Evolutionary conservation across 2,329 filamentous ascomycete genomes (phyloP).

Genomic region (Fusarium sp.): DNA sequence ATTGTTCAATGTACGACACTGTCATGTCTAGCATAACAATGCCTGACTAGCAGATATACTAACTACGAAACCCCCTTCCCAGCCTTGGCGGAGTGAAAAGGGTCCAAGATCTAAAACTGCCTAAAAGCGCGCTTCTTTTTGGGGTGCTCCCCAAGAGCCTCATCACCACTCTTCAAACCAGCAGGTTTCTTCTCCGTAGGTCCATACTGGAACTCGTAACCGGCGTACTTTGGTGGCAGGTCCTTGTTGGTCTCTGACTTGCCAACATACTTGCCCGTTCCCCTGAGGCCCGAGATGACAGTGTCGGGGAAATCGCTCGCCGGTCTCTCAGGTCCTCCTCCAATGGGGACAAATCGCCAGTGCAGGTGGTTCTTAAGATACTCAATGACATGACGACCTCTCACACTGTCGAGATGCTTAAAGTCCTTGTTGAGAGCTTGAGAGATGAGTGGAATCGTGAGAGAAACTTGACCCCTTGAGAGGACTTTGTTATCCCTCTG

Average conservation of each 20-base stretch:
- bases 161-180: not conserved
- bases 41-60: not conserved
- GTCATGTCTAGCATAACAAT: not conserved
- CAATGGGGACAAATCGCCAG: constrained; percentile 11
- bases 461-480: constrained; percentile 12
- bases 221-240: not conserved
- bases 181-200: not conserved
- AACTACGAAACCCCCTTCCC: no score
- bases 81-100: not conserved
- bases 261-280: not conserved
- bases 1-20: not conserved
- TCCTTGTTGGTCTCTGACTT: not conserved
- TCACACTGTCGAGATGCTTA: not conserved
- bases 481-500: constrained; percentile 9
- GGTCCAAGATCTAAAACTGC: constrained; percentile 37
- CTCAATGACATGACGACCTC: not conserved
- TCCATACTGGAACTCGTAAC: not conserved
- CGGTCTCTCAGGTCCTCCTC: not conserved
- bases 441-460: constrained; percentile 12
- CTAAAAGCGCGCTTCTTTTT: not conserved
- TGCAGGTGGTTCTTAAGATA: constrained; percentile 8
- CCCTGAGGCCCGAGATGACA: constrained; percentile 7
- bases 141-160: not conserved
- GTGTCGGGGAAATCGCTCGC: constrained; percentile 15
- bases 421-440: constrained; percentile 6